phyloP scores from a whole-genome alignment of 164 flowering plant genomes.

The Nelumbo lutea region DNA sequence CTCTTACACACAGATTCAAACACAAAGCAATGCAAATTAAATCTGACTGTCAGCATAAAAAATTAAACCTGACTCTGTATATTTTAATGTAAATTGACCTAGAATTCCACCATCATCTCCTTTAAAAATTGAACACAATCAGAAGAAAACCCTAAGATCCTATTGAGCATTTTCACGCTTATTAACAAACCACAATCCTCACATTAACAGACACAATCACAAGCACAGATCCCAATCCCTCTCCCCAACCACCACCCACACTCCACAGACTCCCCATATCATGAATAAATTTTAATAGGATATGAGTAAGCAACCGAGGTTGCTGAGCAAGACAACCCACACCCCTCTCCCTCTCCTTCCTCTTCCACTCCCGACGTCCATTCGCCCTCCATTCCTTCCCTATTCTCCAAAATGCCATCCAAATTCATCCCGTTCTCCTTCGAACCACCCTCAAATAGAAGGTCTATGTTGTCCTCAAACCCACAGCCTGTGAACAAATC shows the following conservation, averaged over 20 bases:
- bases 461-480: slow-evolving; percentile 52
- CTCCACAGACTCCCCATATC: neutral
- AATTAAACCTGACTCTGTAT: too few species aligned
- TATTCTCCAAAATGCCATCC: slow-evolving; percentile 11
- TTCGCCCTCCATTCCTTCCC: slow-evolving; percentile 8
- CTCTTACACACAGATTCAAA: too few species aligned
- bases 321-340: slow-evolving; percentile 9
- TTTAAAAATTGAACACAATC: too few species aligned
- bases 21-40: too few species aligned
- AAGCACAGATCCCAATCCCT: neutral
- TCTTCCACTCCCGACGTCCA: slow-evolving; percentile 9
- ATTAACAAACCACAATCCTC: neutral
- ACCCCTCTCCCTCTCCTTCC: slow-evolving; percentile 2
- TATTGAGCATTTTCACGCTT: neutral
- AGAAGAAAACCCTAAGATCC: neutral
- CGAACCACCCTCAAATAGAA: slow-evolving; percentile 29
- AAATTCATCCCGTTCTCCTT: slow-evolving; percentile 7
- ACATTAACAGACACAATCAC: neutral
- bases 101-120: too few species aligned
- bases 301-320: slow-evolving; percentile 4
- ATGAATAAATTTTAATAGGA: slow-evolving; percentile 9
- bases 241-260: neutral
- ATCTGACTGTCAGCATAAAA: too few species aligned
- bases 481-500: slow-evolving; percentile 33
- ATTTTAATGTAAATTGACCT: too few species aligned